phyloP scores from a whole-genome alignment of 768 basidiomycete genomes.

The Stropharia rugosoannulata region DNA sequence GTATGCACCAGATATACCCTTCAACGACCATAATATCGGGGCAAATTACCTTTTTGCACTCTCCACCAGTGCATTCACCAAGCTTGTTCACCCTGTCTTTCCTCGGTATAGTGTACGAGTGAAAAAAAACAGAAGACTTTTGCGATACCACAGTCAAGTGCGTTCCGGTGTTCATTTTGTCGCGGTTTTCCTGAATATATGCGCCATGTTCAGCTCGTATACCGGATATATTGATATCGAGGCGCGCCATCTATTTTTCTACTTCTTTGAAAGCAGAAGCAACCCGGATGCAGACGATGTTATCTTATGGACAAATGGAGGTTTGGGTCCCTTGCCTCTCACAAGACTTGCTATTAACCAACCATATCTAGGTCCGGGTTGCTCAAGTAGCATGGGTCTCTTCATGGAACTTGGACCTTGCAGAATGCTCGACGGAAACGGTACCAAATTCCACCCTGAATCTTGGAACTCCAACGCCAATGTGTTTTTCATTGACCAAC shows the following conservation, averaged over 20 bases:
- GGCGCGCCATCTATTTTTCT: conserved; percentile 68
- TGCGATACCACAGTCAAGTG: conserved; percentile 59
- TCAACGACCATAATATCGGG: too few species aligned
- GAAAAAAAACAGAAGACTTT: conserved; percentile 51
- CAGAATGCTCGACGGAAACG: conserved; percentile 31
- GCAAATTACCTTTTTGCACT: conserved; percentile 24
- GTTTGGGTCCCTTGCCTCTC: conserved; percentile 22
- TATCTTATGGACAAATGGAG: conserved; percentile 57
- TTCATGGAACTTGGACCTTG: conserved; percentile 73
- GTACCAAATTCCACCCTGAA: conserved; percentile 51
- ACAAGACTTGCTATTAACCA: conserved; percentile 20
- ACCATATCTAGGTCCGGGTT: conserved; percentile 31
- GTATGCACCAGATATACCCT: too few species aligned
- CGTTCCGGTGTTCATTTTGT: background rate
- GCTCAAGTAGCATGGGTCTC: conserved; percentile 52
- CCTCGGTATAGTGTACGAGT: conserved; percentile 54
- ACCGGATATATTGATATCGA: conserved; percentile 70
- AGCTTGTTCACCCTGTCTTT: conserved; percentile 46
- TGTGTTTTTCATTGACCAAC: conserved; percentile 62
- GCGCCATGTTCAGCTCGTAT: conserved; percentile 38
- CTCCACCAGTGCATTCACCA: conserved; percentile 33
- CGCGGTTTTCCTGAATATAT: too few species aligned
- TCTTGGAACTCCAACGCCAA: conserved; percentile 70
- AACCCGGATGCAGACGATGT: conserved; percentile 61
- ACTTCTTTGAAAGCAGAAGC: conserved; percentile 73